These are phyloP conservation scores for Bonia amplexicaulis DNA, from an alignment of 176 grass and related monocot genomes.

Conservation along the genomic window DNA sequence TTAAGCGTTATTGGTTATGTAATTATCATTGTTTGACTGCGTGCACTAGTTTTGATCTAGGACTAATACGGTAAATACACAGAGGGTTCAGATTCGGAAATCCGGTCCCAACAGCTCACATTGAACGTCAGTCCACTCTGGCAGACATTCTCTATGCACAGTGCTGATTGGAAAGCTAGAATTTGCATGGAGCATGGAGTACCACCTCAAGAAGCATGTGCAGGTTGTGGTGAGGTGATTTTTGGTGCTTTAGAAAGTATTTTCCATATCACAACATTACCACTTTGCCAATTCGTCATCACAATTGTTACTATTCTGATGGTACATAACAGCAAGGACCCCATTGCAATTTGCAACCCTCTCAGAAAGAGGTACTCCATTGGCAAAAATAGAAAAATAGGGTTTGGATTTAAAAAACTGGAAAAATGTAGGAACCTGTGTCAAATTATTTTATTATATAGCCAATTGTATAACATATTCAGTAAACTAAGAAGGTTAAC, in stretches of 20 bases:
- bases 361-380: not conserved
- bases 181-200: not conserved
- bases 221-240: not conserved
- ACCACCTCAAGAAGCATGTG: not conserved
- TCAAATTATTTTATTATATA: not conserved
- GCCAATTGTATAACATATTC: not conserved
- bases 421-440: not conserved
- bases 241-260: not conserved
- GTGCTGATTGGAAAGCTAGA: not conserved
- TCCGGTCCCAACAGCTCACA: not conserved
- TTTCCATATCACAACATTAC: not conserved
- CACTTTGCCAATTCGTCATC: not conserved
- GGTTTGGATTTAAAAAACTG: not conserved
- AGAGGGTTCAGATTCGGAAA: no score
- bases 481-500: not conserved
- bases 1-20: no score
- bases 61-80: no score
- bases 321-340: not conserved
- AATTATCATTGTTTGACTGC: no score
- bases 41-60: no score
- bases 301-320: not conserved
- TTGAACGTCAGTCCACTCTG: not conserved
- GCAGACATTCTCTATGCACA: not conserved
- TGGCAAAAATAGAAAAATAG: not conserved
- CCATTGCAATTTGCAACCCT: not conserved